These are phyloP conservation scores for Xylogone sp. DNA, from an alignment of 2,329 filamentous ascomycete species.

Conservation along the genomic window DNA sequence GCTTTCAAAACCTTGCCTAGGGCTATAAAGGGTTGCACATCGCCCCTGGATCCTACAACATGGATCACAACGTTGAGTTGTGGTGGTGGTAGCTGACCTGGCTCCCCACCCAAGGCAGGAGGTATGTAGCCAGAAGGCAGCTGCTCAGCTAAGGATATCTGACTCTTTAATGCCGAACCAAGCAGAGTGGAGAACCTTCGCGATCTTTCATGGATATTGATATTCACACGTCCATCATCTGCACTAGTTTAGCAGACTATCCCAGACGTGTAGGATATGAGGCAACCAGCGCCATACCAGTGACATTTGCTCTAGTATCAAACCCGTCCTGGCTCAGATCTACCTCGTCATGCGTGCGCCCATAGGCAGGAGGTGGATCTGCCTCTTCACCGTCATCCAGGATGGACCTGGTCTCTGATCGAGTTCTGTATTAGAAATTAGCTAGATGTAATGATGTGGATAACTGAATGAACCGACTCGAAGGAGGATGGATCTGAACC, in stretches of 20 bases:
- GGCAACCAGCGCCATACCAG: constrained; percentile 34
- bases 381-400: constrained; percentile 6
- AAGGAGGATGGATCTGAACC: background rate
- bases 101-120: constrained; percentile 63
- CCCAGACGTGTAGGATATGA: background rate
- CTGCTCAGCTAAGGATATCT: constrained; percentile 32
- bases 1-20: constrained; percentile 62
- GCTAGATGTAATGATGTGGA: background rate
- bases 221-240: constrained; percentile 76
- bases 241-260: constrained; percentile 1
- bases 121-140: constrained; percentile 69
- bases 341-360: constrained; percentile 47
- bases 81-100: constrained; percentile 54
- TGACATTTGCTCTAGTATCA: constrained; percentile 57
- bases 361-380: constrained; percentile 51
- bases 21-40: constrained; percentile 73
- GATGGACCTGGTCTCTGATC: constrained; percentile 17
- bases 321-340: constrained; percentile 60
- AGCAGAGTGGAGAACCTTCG: constrained; percentile 63
- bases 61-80: constrained; percentile 69
- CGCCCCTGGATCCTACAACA: constrained; percentile 70
- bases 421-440: background rate
- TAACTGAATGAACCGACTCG: background rate
- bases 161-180: constrained; percentile 58
- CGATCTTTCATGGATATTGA: constrained; percentile 72